Percentiles rank a stretch among this genome's conserved stretches.
Conservation (phyloP, 306 rosid species). For the Clitoria ternatea region DNA sequence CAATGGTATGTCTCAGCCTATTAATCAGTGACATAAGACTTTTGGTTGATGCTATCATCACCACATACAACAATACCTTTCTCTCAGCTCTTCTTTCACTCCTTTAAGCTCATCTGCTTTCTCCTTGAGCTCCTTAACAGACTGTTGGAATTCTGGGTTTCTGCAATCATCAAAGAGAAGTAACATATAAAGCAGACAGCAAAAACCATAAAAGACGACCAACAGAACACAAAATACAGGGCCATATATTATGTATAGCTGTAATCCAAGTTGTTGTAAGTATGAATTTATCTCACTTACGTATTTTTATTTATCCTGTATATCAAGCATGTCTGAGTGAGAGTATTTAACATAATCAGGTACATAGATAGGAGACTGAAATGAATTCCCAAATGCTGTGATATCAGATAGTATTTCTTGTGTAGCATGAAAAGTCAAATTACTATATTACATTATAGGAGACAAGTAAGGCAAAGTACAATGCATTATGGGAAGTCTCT, state of each 20-base stretch:
- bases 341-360: neutral
- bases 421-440: neutral
- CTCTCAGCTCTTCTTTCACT: slow-evolving; percentile 70
- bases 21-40: slow-evolving; percentile 24
- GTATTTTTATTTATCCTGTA: neutral
- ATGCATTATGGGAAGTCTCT: neutral
- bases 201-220: neutral
- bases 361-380: neutral
- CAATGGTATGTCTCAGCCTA: slow-evolving; percentile 92
- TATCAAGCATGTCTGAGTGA: neutral
- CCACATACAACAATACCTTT: slow-evolving; percentile 44
- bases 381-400: neutral
- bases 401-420: neutral
- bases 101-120: slow-evolving; percentile 77
- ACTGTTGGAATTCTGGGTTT: slow-evolving; percentile 64
- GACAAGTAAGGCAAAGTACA: neutral
- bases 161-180: slow-evolving; percentile 36
- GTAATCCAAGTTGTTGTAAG: neutral
- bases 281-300: neutral
- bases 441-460: neutral
- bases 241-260: neutral
- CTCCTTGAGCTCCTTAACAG: slow-evolving; percentile 74
- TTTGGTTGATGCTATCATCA: slow-evolving; percentile 7
- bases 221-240: slow-evolving; percentile 1
- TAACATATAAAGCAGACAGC: neutral